A percentile compares a stretch with the other conserved stretches of the same genome.
Conservation (phyloP, 192 early-diverging fungal species). For the Spinellus fusiger region DNA sequence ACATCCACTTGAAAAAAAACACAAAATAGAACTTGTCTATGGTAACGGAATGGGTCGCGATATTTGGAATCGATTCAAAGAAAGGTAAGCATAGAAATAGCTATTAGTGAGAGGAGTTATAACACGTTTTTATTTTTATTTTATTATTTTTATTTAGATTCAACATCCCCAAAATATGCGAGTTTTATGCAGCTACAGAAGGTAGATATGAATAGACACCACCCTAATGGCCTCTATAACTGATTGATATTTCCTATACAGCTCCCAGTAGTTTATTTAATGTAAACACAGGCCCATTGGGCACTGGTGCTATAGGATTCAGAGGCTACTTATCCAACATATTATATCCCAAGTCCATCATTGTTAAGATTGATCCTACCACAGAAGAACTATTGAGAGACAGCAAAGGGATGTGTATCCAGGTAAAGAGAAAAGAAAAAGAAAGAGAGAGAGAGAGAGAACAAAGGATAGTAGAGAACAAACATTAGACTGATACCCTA, state of each 20-base stretch:
- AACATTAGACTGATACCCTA: neutral
- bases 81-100: conserved; percentile 8
- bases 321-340: conserved; percentile 34
- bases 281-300: conserved; percentile 35
- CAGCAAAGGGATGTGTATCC: conserved; percentile 45
- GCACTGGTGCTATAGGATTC: conserved; percentile 59
- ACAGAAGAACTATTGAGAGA: conserved; percentile 49
- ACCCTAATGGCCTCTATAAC: neutral
- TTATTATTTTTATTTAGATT: conserved; percentile 35
- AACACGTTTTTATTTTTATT: neutral
- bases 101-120: neutral
- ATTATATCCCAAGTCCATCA: conserved; percentile 30
- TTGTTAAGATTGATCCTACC: conserved; percentile 53
- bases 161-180: conserved; percentile 49
- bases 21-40: conserved; percentile 48
- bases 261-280: conserved; percentile 39
- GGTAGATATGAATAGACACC: conserved; percentile 34
- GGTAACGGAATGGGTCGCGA: conserved; percentile 70
- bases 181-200: conserved; percentile 66
- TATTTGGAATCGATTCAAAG: conserved; percentile 56
- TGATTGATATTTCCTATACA: neutral
- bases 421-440: conserved; percentile 17
- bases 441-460: neutral
- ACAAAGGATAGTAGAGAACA: neutral
- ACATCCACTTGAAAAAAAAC: conserved; percentile 41